phyloP scores from a whole-genome alignment of 208 protist genomes.

The Crithidia expoeki region DNA sequence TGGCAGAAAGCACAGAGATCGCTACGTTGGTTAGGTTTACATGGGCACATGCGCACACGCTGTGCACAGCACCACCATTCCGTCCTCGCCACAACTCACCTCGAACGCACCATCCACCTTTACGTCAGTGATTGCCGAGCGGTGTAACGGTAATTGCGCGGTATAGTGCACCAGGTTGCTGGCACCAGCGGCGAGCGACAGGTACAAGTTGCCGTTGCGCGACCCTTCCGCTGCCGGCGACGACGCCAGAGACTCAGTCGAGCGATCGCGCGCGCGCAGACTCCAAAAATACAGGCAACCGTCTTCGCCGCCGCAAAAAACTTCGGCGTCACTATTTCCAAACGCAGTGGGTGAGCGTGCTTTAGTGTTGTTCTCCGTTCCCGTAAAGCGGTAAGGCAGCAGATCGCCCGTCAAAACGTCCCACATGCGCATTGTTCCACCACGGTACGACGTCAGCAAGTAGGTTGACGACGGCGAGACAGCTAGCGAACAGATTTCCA shows the following conservation, averaged over 20 bases:
- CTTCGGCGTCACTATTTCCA: constrained; percentile 56
- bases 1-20: no score
- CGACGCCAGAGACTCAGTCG: constrained; percentile 6
- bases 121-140: constrained; percentile 57
- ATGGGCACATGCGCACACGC: constrained; percentile 15
- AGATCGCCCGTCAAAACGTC: constrained; percentile 66
- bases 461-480: constrained; percentile 78
- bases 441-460: constrained; percentile 74
- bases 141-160: constrained; percentile 52
- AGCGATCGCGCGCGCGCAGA: constrained; percentile 21
- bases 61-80: constrained; percentile 58
- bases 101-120: constrained; percentile 72
- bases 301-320: constrained; percentile 72
- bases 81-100: constrained; percentile 73
- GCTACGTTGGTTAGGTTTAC: no score
- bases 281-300: constrained; percentile 82
- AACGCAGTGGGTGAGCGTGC: constrained; percentile 55
- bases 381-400: constrained; percentile 59
- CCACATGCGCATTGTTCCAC: constrained; percentile 76
- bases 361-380: constrained; percentile 67
- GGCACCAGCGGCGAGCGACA: not conserved
- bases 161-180: constrained; percentile 23
- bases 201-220: constrained; percentile 14
- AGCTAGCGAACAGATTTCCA: constrained; percentile 72
- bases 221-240: not conserved